Evolutionary conservation across 2,329 filamentous ascomycete species (phyloP).

Genomic region (Sarocladium oryzae): DNA sequence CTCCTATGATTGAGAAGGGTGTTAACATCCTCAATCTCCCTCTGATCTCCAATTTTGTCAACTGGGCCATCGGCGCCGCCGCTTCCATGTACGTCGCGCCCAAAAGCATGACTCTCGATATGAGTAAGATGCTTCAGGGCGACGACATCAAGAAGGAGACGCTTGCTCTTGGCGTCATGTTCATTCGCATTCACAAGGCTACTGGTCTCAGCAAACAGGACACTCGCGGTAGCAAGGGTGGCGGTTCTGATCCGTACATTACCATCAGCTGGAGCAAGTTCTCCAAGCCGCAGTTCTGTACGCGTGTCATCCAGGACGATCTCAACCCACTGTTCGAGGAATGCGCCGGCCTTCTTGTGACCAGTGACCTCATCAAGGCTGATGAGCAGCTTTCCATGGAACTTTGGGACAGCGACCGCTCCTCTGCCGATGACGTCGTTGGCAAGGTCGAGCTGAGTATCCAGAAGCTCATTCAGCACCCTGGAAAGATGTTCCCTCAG

Average conservation of each 20-base stretch:
- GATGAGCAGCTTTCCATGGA: constrained; percentile 91
- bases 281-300: constrained; percentile 96
- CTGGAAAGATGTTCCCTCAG: constrained; percentile 87
- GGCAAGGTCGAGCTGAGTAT: constrained; percentile 92
- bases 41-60: constrained; percentile 92
- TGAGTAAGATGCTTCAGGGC: constrained; percentile 83
- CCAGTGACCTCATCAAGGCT: constrained; percentile 82
- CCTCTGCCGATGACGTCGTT: constrained; percentile 88
- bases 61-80: constrained; percentile 84
- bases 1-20: constrained; percentile 85
- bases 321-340: constrained; percentile 92
- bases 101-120: constrained; percentile 87
- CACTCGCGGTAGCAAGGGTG: constrained; percentile 68
- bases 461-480: constrained; percentile 87
- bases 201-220: constrained; percentile 89
- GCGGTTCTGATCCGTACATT: constrained; percentile 92
- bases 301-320: constrained; percentile 89
- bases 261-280: constrained; percentile 95
- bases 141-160: constrained; percentile 90
- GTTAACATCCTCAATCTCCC: constrained; percentile 89
- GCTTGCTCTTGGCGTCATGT: constrained; percentile 79
- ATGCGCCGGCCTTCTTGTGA: constrained; percentile 77
- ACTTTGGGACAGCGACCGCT: constrained; percentile 92
- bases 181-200: constrained; percentile 86
- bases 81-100: constrained; percentile 89